These are phyloP conservation scores for Phoma sp. DNA, from an alignment of 2,329 filamentous ascomycete genomes.

Conservation along the genomic window DNA sequence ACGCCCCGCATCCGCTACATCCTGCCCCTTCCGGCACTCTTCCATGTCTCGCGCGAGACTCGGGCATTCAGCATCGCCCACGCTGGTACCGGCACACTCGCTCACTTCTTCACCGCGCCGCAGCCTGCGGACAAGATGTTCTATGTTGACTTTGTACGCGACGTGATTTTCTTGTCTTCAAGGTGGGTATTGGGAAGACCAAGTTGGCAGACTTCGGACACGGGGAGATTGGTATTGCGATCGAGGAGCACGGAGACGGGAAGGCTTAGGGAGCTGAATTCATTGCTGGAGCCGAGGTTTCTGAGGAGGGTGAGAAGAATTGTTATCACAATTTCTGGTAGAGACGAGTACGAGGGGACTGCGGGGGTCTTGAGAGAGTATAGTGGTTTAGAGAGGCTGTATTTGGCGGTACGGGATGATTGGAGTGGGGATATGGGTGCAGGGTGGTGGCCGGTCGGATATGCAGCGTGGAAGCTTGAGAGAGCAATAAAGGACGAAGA, in stretches of 20 bases:
- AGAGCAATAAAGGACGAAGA: neutral
- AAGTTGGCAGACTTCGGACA: no score
- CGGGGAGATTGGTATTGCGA: no score
- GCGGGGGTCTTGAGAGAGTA: neutral
- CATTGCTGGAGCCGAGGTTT: neutral
- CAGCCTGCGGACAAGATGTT: neutral
- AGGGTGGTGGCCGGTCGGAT: neutral
- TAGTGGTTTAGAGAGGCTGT: conserved; percentile 11
- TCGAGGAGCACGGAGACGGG: conserved; percentile 12
- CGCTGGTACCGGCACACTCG: conserved; percentile 14
- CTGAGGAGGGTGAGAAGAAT: neutral
- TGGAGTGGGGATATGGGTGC: neutral
- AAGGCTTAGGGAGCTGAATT: conserved; percentile 9
- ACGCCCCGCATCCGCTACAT: conserved; percentile 16
- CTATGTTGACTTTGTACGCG: conserved; percentile 6
- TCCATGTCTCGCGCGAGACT: conserved; percentile 12
- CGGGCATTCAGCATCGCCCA: conserved; percentile 12
- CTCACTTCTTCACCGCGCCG: neutral
- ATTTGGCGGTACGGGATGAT: conserved; percentile 19
- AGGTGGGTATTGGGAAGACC: no score
- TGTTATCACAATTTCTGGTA: neutral
- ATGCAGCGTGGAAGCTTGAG: neutral
- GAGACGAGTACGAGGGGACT: neutral
- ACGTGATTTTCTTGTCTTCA: conserved; percentile 18
- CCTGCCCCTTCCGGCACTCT: conserved; percentile 18